Conservation (phyloP, 192 early-diverging fungal genomes). For the Coemansia sp. region DNA sequence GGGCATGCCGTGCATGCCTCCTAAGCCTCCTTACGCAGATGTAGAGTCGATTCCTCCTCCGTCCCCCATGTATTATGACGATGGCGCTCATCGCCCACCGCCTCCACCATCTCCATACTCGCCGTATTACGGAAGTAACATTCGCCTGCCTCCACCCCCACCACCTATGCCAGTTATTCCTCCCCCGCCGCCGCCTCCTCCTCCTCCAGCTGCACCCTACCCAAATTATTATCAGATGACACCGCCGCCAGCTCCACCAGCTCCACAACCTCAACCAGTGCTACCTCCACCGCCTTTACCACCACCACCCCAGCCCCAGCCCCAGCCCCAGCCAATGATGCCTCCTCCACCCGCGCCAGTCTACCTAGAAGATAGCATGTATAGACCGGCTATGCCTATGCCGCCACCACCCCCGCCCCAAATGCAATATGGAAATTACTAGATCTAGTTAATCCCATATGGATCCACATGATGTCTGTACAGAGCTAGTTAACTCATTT, state of each 20-base stretch:
- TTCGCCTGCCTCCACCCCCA: not conserved
- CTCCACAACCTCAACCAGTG: not conserved
- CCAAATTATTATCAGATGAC: not conserved
- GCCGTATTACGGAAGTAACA: not conserved
- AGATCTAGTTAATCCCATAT: not conserved
- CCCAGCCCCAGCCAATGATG: not conserved
- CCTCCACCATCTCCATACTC: constrained; percentile 3
- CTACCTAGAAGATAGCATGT: not conserved
- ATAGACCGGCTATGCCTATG: not conserved
- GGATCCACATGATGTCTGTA: not conserved
- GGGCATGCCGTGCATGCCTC: not conserved
- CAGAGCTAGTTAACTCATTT: not conserved
- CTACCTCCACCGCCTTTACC: constrained; percentile 1
- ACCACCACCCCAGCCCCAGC: constrained; percentile 1
- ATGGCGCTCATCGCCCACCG: not conserved
- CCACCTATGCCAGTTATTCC: not conserved
- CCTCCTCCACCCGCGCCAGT: constrained; percentile 7
- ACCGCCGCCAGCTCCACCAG: not conserved
- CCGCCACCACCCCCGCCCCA: constrained; percentile 6
- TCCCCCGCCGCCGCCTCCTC: constrained; percentile 3
- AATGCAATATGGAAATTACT: not conserved
- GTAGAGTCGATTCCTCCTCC: not conserved
- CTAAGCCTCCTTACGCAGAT: not conserved
- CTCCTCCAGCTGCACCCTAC: constrained; percentile 3
- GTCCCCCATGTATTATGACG: constrained; percentile 1